These are phyloP conservation scores for Maudiozyma pseudohumilis DNA, from an alignment of 805 yeast genomes.

Conservation along the genomic window DNA sequence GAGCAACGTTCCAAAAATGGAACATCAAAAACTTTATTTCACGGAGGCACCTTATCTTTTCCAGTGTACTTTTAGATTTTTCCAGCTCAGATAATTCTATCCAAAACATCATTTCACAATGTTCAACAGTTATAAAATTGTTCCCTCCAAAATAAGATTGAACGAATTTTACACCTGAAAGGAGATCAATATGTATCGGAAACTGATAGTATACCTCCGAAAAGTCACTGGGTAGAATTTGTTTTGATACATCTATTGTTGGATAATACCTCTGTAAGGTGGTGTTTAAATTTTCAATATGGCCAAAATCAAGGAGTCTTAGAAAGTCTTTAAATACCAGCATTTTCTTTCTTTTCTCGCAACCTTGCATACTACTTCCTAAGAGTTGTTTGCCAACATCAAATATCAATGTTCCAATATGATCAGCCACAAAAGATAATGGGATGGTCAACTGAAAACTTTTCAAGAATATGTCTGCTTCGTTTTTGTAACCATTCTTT, in stretches of 20 bases:
- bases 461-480: conserved; percentile 8
- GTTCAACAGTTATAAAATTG: conserved; percentile 4
- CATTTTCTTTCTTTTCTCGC: conserved; percentile 1
- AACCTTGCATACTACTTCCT: conserved; percentile 7
- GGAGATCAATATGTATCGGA: conserved; percentile 11
- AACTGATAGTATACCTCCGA: conserved; percentile 9
- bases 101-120: conserved; percentile 6
- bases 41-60: conserved; percentile 12
- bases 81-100: conserved; percentile 18
- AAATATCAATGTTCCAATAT: conserved; percentile 8
- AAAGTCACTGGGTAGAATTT: conserved; percentile 4
- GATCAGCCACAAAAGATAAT: conserved; percentile 11
- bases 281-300: conserved; percentile 6
- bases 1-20: conserved; percentile 6
- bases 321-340: conserved; percentile 9
- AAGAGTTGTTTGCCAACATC: conserved; percentile 6
- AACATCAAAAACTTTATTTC: conserved; percentile 13
- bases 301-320: conserved; percentile 14
- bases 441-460: conserved; percentile 13
- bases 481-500: conserved; percentile 4
- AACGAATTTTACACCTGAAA: conserved; percentile 7
- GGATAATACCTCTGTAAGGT: conserved; percentile 5
- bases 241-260: background rate
- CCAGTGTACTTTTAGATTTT: conserved; percentile 2
- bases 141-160: conserved; percentile 1